These are phyloP conservation scores for Sophora flavescens DNA, from an alignment of 306 rosid species.

Conservation along the genomic window DNA sequence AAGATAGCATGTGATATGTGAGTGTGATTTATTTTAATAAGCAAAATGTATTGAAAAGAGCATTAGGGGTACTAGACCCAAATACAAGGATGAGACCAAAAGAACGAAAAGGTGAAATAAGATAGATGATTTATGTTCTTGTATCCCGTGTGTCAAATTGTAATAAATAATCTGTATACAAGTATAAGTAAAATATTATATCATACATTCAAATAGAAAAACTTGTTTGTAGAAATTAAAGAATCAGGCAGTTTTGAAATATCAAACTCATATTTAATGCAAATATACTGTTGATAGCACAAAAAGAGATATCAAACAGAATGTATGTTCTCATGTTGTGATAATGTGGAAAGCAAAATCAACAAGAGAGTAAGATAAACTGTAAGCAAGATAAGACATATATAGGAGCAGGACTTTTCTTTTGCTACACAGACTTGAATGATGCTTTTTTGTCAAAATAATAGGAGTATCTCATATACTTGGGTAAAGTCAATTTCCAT, in stretches of 20 bases:
- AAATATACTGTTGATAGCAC: slow-evolving; percentile 50
- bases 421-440: slow-evolving; percentile 53
- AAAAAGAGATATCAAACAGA: slow-evolving; percentile 57
- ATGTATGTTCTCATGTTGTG: slow-evolving; percentile 51
- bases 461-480: slow-evolving; percentile 45
- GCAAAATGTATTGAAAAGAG: too few relatives aligned
- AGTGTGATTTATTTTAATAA: too few relatives aligned
- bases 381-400: slow-evolving; percentile 48
- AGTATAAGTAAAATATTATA: too few relatives aligned
- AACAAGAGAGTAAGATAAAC: slow-evolving; percentile 47
- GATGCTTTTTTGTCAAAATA: slow-evolving; percentile 43
- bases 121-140: too few relatives aligned
- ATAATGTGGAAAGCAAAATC: slow-evolving; percentile 49
- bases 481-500: slow-evolving; percentile 45
- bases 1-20: too few relatives aligned
- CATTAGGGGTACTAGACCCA: too few relatives aligned
- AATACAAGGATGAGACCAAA: too few relatives aligned
- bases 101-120: too few relatives aligned
- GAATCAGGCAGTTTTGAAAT: slow-evolving; percentile 15
- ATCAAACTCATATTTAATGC: slow-evolving; percentile 37
- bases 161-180: too few relatives aligned
- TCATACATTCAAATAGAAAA: too few relatives aligned
- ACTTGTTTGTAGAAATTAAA: slow-evolving; percentile 22
- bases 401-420: slow-evolving; percentile 43
- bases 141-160: too few relatives aligned